These are phyloP conservation scores for Phytophthora ramorum DNA, from an alignment of 352 stramenopile genomes.

Conservation along the genomic window DNA sequence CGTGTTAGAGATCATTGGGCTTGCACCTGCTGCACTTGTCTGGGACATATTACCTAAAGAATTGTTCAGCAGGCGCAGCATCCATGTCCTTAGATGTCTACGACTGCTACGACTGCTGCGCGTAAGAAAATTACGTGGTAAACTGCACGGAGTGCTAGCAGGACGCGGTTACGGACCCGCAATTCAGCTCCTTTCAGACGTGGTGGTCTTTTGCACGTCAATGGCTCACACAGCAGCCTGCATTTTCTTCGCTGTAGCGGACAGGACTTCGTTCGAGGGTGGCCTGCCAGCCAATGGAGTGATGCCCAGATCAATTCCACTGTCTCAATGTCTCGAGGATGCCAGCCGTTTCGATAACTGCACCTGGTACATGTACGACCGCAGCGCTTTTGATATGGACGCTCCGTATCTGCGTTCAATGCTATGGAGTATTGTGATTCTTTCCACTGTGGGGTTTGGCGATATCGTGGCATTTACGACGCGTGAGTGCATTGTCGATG, in stretches of 20 bases:
- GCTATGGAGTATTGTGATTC: constrained; percentile 75
- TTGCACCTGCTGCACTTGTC: constrained; percentile 47
- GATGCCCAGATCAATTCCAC: constrained; percentile 37
- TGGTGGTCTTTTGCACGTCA: constrained; percentile 50
- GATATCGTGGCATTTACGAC: constrained; percentile 72
- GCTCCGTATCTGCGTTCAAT: constrained; percentile 67
- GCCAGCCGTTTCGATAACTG: constrained; percentile 65
- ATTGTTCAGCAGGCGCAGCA: constrained; percentile 27
- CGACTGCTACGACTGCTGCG: constrained; percentile 60
- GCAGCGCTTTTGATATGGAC: constrained; percentile 64
- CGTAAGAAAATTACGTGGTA: constrained; percentile 44
- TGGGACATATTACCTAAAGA: constrained; percentile 74
- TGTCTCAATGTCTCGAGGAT: constrained; percentile 52
- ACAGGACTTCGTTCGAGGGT: constrained; percentile 49
- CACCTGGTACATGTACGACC: constrained; percentile 78
- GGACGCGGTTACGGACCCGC: constrained; percentile 49
- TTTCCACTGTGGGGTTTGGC: constrained; percentile 76
- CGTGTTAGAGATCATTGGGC: constrained; percentile 39
- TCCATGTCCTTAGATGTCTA: constrained; percentile 45
- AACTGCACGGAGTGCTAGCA: constrained; percentile 53
- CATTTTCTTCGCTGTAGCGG: constrained; percentile 64
- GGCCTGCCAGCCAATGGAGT: constrained; percentile 48
- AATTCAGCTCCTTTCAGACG: constrained; percentile 56
- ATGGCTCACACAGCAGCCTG: constrained; percentile 57
- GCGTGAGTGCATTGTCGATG: constrained; percentile 58